Evolutionary conservation across 169 alveolate species (phyloP).

Genomic region (Pseudocohnilembus persalinus): DNA sequence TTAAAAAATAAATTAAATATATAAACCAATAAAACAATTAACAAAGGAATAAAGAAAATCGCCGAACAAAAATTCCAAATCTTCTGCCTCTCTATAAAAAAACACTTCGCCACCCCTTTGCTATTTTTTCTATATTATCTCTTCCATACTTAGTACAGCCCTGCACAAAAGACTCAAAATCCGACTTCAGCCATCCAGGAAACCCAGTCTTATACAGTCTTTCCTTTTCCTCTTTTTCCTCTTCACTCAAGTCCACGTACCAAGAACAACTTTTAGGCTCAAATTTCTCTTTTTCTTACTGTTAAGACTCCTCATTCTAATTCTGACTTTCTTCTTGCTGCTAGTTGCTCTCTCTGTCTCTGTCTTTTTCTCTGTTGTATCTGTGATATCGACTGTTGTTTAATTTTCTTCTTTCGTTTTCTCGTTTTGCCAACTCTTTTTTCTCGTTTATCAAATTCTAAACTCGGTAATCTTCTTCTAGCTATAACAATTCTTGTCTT

Average conservation of each 20-base stretch:
- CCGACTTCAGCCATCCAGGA: slow-evolving; percentile 83
- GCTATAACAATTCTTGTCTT: slow-evolving; percentile 32
- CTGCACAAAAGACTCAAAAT: slow-evolving; percentile 72
- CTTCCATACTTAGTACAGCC: slow-evolving; percentile 75
- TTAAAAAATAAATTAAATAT: neutral
- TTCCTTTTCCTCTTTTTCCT: slow-evolving; percentile 78
- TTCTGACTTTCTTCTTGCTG: slow-evolving; percentile 47
- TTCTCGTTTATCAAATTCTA: slow-evolving; percentile 21
- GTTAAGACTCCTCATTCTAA: slow-evolving; percentile 63
- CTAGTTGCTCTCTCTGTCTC: slow-evolving; percentile 47
- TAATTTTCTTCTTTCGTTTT: slow-evolving; percentile 38
- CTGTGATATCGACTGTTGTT: neutral
- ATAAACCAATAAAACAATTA: no score
- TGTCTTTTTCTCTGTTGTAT: slow-evolving; percentile 39
- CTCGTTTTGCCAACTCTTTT: slow-evolving; percentile 31
- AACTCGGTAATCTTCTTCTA: slow-evolving; percentile 46
- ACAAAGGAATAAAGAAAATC: no score
- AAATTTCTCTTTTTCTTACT: slow-evolving; percentile 49
- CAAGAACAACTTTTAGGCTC: neutral
- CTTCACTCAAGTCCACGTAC: neutral
- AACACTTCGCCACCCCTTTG: no score
- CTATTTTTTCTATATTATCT: slow-evolving; percentile 65
- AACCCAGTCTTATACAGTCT: slow-evolving; percentile 76
- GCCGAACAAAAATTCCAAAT: no score
- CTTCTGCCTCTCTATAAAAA: no score